Base-by-base conservation (phyloP, 768 basidiomycete species). In the Mrakia blollopis region DNA sequence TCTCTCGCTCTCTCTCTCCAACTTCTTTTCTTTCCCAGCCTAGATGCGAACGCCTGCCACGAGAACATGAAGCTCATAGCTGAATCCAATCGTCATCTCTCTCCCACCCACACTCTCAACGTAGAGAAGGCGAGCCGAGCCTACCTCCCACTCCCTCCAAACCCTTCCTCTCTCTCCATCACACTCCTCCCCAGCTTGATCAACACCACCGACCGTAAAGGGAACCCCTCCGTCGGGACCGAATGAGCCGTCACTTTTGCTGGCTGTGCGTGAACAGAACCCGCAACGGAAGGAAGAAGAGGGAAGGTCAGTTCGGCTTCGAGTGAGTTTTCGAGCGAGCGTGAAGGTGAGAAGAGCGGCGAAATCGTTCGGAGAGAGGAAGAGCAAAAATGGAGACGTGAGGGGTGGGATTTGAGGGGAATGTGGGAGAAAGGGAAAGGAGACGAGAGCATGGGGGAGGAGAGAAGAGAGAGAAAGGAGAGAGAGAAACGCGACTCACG, bases 161-260 rank as follows among this genome's bases (percentile, higher is more conserved):
- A 83, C n/a, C 92, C 87, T 82, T 93, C 92, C 85, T 99, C 97
- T 63, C 97, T 89, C 80, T 96, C 94, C 81, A 99, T 86, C 68
- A 98, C 96, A 76, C 90, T 90, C 81, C 90, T 90, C 84, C 98
- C 94, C 78, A 98, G 86, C 85, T 98, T 98, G 85, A 99, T 96
- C 73, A 99, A 88, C 76, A 99, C 94, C n/a, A 95, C 96, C 7
- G 91, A 97, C 72, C 94, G 88, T 71, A 89, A 88, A 4, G 95
- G 93, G 81, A 87, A 88, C 76, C 91, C 89, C 14, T 90, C 85
- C 0, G 88, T 93, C 7, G 94, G 91, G 0, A 97, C 96, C 76
- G 90, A 91, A 82, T 98, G 97, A 0, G 96, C 94, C 0, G 97
- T 98, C 39, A 98, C 97, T 80, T 96, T 88, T 13, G 96, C 94